Conservation (phyloP, 495 filamentous ascomycete species). For the Aspergillus conjunctus region DNA sequence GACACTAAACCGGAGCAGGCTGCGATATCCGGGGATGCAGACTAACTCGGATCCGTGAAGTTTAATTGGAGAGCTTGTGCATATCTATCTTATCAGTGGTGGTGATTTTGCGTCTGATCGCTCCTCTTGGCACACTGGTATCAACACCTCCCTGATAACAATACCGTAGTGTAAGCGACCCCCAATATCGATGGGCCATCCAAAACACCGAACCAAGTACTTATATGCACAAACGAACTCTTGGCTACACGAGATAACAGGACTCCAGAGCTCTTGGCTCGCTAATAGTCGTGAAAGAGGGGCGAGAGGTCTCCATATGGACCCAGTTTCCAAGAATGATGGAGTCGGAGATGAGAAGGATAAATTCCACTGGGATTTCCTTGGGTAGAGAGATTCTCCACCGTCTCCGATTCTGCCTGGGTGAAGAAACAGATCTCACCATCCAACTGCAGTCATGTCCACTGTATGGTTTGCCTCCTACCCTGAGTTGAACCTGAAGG, state of each 20-base stretch:
- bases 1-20: constrained; percentile 18
- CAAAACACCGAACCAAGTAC: neutral
- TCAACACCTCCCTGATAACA: constrained; percentile 9
- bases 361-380: constrained; percentile 6
- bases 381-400: neutral
- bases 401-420: constrained; percentile 2
- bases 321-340: constrained; percentile 5
- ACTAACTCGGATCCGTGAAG: neutral
- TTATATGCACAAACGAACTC: constrained; percentile 11
- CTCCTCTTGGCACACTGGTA: constrained; percentile 13
- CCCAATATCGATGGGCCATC: neutral
- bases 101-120: neutral
- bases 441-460: constrained; percentile 8
- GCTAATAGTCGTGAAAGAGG: constrained; percentile 16
- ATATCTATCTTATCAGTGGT: constrained; percentile 19
- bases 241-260: constrained; percentile 21
- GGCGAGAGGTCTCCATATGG: constrained; percentile 9
- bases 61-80: constrained; percentile 11
- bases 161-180: neutral
- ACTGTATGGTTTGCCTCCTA: neutral
- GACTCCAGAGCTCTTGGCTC: constrained; percentile 16
- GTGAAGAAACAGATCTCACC: neutral
- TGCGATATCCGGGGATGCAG: constrained; percentile 19
- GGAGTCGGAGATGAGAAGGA: constrained; percentile 5
- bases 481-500: neutral